phyloP scores from a whole-genome alignment of 2,329 filamentous ascomycete genomes.

The Monosporascus ibericus region DNA sequence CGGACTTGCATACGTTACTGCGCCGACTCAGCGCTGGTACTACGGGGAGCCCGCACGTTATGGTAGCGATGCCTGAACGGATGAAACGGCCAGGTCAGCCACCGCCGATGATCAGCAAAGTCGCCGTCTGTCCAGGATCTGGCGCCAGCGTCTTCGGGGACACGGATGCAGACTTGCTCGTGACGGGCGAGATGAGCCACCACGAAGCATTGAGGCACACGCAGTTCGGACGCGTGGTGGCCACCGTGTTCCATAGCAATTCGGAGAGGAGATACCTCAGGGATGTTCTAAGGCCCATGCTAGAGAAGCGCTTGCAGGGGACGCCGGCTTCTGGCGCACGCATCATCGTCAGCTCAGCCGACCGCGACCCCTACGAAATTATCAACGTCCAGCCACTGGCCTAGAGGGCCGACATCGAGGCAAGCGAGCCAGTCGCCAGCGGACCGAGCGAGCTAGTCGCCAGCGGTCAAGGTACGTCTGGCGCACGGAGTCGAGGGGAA shows the following conservation, averaged over 20 bases:
- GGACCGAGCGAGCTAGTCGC: too few relatives aligned
- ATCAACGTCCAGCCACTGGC: constrained; percentile 42
- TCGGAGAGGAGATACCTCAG: constrained; percentile 80
- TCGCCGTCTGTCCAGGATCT: constrained; percentile 86
- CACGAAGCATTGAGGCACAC: constrained; percentile 85
- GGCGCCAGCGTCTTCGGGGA: constrained; percentile 71
- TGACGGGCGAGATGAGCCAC: constrained; percentile 91
- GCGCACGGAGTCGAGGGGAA: too few relatives aligned
- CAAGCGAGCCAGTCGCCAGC: too few relatives aligned
- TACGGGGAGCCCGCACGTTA: constrained; percentile 54
- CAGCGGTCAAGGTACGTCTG: too few relatives aligned
- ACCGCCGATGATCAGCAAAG: constrained; percentile 46
- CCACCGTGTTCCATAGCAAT: constrained; percentile 88
- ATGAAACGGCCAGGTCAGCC: constrained; percentile 28
- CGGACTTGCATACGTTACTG: constrained; percentile 39
- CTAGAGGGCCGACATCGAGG: constrained; percentile 1
- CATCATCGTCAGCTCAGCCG: constrained; percentile 70
- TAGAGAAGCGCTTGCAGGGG: constrained; percentile 52
- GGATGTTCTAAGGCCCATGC: constrained; percentile 59
- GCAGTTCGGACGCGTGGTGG: constrained; percentile 74
- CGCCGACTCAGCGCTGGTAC: constrained; percentile 57
- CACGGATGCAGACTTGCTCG: constrained; percentile 68
- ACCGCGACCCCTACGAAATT: constrained; percentile 85
- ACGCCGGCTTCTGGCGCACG: constrained; percentile 38
- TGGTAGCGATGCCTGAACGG: constrained; percentile 40